Base-by-base conservation (phyloP, 2,329 filamentous ascomycete genomes). In the Fusarium illudens region DNA sequence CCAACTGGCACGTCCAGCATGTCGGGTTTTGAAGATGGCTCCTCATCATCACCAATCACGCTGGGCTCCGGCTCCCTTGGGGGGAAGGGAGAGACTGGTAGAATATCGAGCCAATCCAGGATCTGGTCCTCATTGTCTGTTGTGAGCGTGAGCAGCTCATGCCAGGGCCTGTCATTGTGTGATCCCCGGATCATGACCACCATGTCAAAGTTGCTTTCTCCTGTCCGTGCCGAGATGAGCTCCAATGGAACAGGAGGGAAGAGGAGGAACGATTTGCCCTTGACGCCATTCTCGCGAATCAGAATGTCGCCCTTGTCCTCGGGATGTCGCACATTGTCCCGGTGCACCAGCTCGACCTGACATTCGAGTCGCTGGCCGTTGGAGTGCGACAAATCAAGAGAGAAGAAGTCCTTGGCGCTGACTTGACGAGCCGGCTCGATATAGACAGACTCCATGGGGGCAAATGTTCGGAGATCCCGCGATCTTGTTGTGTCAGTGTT, bases 301-400 rank as follows among this genome's bases (percentile, higher is more conserved):
- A 99, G 86, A n/a, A 99, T 77, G 77, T 99, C 96, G 7, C 95
- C 94, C 50, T 87, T 83, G 65, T 90, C 87, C 4, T 87, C 86
- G 33, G 86, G 84, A 50, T 87, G 86, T n/a, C 86, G 84, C 22
- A 89, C 84, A 71, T 93, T 93, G 75, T 98, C 95, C 75, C 96
- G 89, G 68, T 95, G 87, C 13, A 98, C 85, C 29, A 99, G 77
- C 77, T 99, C 96, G 15, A 97, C 88, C 71, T 92, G 92, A 75
- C 96, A 97, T 72, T 93, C 93, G 44, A 99, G 85, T 63, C 94
- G 86, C 76, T 98, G 95, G 2, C 95, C 94, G 73, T 88, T 97
- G 2, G 95, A 97, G 78, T 99, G 96, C 52, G 87, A 85, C 13
- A 99, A 80, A 63, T 94, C 90, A 71, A 99, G 84, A 60, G 92